A percentile compares a stretch with the other conserved stretches of the same genome.
phyloP scores from a whole-genome alignment of 2,329 filamentous ascomycete species.

The Botrytis cinerea region DNA sequence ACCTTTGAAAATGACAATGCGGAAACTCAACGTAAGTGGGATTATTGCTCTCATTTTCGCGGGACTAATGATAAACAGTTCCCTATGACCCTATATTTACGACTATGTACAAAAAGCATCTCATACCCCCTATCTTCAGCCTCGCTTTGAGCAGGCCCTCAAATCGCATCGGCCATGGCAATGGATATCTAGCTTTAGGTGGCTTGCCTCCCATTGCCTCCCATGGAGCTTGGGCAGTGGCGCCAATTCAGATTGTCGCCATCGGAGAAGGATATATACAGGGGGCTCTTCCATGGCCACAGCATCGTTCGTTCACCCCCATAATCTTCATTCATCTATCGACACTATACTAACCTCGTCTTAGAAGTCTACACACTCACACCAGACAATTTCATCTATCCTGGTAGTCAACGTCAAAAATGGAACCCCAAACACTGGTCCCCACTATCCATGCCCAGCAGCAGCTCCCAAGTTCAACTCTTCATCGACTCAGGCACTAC shows the following conservation, averaged over 20 bases:
- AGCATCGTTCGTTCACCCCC: conserved; percentile 1
- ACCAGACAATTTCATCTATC: conserved; percentile 26
- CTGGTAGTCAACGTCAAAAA: neutral
- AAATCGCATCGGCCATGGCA: conserved; percentile 39
- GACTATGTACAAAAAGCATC: conserved; percentile 49
- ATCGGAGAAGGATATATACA: conserved; percentile 17
- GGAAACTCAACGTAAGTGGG: conserved; percentile 3
- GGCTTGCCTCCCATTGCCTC: conserved; percentile 49
- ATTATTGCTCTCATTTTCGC: neutral
- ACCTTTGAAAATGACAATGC: conserved; percentile 21
- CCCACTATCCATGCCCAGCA: neutral
- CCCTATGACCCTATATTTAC: conserved; percentile 54
- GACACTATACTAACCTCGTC: neutral
- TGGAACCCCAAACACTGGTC: neutral
- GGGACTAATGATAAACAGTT: conserved; percentile 18
- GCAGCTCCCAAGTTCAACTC: conserved; percentile 8
- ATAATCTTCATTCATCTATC: neutral
- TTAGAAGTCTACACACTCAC: conserved; percentile 28
- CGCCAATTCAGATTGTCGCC: conserved; percentile 28
- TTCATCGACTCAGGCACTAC: conserved; percentile 29
- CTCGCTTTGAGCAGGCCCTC: conserved; percentile 44
- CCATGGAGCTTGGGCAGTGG: conserved; percentile 20
- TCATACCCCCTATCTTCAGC: conserved; percentile 50
- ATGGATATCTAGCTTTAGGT: conserved; percentile 52
- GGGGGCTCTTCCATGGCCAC: conserved; percentile 19